A percentile compares a stretch with the other conserved stretches of the same genome.
phyloP scores from a whole-genome alignment of 169 alveolate genomes.

The Pseudocohnilembus persalinus region DNA sequence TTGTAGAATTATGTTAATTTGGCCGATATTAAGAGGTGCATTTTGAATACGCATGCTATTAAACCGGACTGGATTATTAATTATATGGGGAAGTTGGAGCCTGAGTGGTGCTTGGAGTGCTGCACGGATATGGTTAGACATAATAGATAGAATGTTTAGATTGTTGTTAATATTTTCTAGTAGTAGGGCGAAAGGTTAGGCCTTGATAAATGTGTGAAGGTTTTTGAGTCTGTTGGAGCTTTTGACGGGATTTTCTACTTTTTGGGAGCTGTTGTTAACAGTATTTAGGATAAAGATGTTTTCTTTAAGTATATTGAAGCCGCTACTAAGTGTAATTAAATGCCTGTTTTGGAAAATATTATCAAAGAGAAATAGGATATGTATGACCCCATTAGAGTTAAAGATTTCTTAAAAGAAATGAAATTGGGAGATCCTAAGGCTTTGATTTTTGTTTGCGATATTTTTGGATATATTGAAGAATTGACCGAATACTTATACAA shows the following conservation, averaged over 20 bases:
- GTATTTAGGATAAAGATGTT: conserved; percentile 88
- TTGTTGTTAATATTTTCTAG: conserved; percentile 91
- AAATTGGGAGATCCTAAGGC: conserved; percentile 98
- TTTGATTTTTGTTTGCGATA: conserved; percentile 97
- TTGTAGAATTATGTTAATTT: conserved; percentile 94
- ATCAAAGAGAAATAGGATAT: conserved; percentile 92
- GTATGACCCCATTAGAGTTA: conserved; percentile 96
- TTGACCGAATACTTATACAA: conserved; percentile 97
- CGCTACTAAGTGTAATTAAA: conserved; percentile 95
- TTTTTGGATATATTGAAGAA: conserved; percentile 97
- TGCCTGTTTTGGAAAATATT: conserved; percentile 97
- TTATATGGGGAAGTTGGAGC: conserved; percentile 63
- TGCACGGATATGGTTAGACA: conserved; percentile 86
- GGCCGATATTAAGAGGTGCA: conserved; percentile 93
- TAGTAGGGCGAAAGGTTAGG: conserved; percentile 91
- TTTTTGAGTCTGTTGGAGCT: conserved; percentile 84
- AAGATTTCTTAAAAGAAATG: conserved; percentile 95
- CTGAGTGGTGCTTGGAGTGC: conserved; percentile 71
- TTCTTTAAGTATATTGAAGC: conserved; percentile 97
- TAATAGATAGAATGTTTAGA: conserved; percentile 85
- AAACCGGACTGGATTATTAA: conserved; percentile 77
- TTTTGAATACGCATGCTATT: conserved; percentile 85
- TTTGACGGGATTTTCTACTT: conserved; percentile 87
- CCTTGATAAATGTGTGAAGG: conserved; percentile 85
- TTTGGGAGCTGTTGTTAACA: conserved; percentile 85